A percentile compares a stretch with the other conserved stretches of the same genome.
These are phyloP conservation scores for Sugiyamaella chiloensis DNA, from an alignment of 805 yeast genomes.

Conservation along the genomic window DNA sequence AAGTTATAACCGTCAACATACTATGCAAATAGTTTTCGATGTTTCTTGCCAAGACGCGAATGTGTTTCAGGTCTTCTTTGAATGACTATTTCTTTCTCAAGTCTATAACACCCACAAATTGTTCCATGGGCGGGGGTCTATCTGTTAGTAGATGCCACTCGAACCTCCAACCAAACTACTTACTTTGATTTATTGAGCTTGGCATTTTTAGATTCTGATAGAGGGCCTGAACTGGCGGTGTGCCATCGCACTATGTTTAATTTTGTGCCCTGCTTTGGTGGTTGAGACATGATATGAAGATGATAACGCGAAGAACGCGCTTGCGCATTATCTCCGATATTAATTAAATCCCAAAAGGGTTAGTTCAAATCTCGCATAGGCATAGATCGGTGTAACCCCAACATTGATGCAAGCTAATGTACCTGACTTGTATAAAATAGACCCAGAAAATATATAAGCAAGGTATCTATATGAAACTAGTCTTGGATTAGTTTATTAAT, in stretches of 20 bases:
- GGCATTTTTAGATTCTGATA: background rate
- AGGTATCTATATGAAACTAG: too few species aligned
- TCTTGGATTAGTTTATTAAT: too few species aligned
- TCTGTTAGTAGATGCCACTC: background rate
- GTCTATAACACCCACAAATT: conserved; percentile 1
- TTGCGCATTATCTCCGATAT: conserved; percentile 1
- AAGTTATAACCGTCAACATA: too few species aligned
- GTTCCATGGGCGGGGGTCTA: conserved; percentile 3
- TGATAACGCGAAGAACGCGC: background rate
- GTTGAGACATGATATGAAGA: background rate
- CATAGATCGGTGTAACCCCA: too few species aligned
- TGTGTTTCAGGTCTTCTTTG: too few species aligned
- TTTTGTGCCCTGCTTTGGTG: conserved; percentile 1
- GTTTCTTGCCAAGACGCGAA: too few species aligned
- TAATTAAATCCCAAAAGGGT: conserved; percentile 1
- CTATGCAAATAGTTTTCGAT: too few species aligned
- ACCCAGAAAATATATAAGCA: too few species aligned
- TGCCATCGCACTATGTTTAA: conserved; percentile 3
- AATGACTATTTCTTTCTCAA: too few species aligned
- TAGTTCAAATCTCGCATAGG: too few species aligned
- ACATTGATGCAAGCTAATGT: too few species aligned
- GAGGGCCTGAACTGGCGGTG: background rate
- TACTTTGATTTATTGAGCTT: background rate
- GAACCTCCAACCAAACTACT: background rate
- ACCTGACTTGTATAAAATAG: too few species aligned